Evolutionary conservation across 768 basidiomycete species (phyloP).

Genomic region (Pleurotus eryngii): DNA sequence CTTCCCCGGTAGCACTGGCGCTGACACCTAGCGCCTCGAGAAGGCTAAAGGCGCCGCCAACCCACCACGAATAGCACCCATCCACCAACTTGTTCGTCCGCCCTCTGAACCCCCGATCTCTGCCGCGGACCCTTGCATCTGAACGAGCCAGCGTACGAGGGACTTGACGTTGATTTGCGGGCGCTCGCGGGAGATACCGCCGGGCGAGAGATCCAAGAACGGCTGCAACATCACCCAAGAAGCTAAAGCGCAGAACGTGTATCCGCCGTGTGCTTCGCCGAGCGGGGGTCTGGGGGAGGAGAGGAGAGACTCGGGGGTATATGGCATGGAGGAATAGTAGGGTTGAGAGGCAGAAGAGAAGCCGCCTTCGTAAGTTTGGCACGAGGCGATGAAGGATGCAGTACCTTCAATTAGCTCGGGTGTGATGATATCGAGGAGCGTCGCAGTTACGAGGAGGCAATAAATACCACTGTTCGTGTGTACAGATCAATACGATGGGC

Average conservation of each 20-base stretch:
- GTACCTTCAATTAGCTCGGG: conserved; percentile 80
- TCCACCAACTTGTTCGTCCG: conserved; percentile 98
- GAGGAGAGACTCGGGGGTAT: conserved; percentile 25
- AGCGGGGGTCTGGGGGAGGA: conserved; percentile 64
- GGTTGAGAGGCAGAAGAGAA: conserved; percentile 81
- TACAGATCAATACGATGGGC: no score
- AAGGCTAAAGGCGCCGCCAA: conserved; percentile 81
- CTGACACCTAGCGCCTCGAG: conserved; percentile 58
- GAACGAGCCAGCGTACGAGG: conserved; percentile 76
- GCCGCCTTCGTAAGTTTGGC: conserved; percentile 98
- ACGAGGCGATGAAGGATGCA: conserved; percentile 77
- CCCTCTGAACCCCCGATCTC: conserved; percentile 90
- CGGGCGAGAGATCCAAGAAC: conserved; percentile 29
- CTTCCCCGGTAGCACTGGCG: conserved; percentile 14
- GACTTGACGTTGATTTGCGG: conserved; percentile 53
- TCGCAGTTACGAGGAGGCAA: conserved; percentile 82
- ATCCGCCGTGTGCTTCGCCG: conserved; percentile 97
- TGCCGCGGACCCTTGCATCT: conserved; percentile 79
- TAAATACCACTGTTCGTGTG: conserved; percentile 73
- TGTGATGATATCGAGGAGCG: conserved; percentile 82
- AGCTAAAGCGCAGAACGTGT: conserved; percentile 91
- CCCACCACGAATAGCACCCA: conserved; percentile 99
- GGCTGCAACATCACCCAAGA: conserved; percentile 78
- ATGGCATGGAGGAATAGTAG: conserved; percentile 40
- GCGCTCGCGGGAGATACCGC: not conserved